Base-by-base conservation (phyloP, 129 eudicot genomes). In the Flaveria bidentis region DNA sequence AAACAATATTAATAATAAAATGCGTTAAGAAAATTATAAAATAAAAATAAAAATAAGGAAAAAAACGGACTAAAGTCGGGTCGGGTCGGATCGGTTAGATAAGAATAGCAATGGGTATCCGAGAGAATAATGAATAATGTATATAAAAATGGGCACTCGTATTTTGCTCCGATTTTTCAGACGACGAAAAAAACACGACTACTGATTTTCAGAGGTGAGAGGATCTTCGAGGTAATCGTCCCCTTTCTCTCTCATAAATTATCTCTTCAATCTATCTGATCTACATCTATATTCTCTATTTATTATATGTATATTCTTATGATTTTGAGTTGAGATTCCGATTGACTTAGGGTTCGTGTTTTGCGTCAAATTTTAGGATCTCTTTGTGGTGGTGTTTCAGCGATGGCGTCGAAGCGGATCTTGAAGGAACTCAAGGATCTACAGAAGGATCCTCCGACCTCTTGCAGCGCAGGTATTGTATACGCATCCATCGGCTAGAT, bases 391-490 rank as follows among this genome's bases (percentile, higher is more conserved):
- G 58, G 65, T 67, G 49, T 36, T 77, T 15, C 65, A 61, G 71
- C 75, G 78, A 88, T 88, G 93, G 93, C 93, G 18, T 88, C 93
- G 49, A 89, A 89, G 83, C 78, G 95, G 82, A 88, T 88, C 82
- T 78, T 86, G 85, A 88, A 85, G 68, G 89, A 88, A 80, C 89
- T 85, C 76, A 87, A 85, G 88, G 88, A 88, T 88, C 90, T 88
- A 36, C 90, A 88, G 83, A 88, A 86, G 33, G 91, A 89, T 86
- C 91, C 95, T 84, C 95, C 95, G 68, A 84, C 90, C 81, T 89
- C 91, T 63, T 86, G 95, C 86, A 89, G 91, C 73, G 89, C 95
- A 57, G 95, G 95, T 89, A 70, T 17, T 14, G 22, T 79, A 0
- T 71, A 6, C 58, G 7, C 17, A 14, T 56, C 65, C 49, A 1